phyloP scores from a whole-genome alignment of 2,329 filamentous ascomycete genomes.

The Gaeumannomyces sp. region DNA sequence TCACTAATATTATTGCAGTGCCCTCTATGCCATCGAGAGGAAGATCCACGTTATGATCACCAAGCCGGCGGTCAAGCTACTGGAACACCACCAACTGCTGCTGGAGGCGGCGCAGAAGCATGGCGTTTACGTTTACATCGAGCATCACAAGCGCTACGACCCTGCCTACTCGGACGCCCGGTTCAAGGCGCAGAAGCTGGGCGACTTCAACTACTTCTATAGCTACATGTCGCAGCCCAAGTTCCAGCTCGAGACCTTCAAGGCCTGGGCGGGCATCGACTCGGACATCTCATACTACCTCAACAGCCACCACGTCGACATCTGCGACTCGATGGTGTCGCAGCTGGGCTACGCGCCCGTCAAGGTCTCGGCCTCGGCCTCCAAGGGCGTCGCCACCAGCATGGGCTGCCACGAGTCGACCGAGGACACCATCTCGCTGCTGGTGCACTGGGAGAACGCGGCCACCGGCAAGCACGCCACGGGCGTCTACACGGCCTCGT shows the following conservation, averaged over 20 bases:
- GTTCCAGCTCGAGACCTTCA: slow-evolving; percentile 88
- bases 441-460: slow-evolving; percentile 81
- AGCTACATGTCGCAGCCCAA: slow-evolving; percentile 94
- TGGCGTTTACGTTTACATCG: slow-evolving; percentile 84
- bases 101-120: slow-evolving; percentile 65
- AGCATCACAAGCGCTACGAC: slow-evolving; percentile 96
- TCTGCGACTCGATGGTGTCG: slow-evolving; percentile 87
- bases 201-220: slow-evolving; percentile 98
- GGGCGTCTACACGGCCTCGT: slow-evolving; percentile 87
- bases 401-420: slow-evolving; percentile 75
- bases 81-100: slow-evolving; percentile 72
- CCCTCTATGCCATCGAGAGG: slow-evolving; percentile 82
- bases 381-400: slow-evolving; percentile 69
- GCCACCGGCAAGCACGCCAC: slow-evolving; percentile 65
- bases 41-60: slow-evolving; percentile 88
- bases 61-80: slow-evolving; percentile 83
- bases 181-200: slow-evolving; percentile 67
- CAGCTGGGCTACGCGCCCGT: slow-evolving; percentile 65
- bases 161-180: slow-evolving; percentile 86
- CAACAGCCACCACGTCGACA: slow-evolving; percentile 90
- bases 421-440: slow-evolving; percentile 87
- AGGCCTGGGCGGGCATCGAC: slow-evolving; percentile 86
- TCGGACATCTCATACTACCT: slow-evolving; percentile 95
- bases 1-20: slow-evolving; percentile 25
- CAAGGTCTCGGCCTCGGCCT: slow-evolving; percentile 70